Base-by-base conservation (phyloP, 768 basidiomycete genomes). In the Macrolepiota dolichaula region DNA sequence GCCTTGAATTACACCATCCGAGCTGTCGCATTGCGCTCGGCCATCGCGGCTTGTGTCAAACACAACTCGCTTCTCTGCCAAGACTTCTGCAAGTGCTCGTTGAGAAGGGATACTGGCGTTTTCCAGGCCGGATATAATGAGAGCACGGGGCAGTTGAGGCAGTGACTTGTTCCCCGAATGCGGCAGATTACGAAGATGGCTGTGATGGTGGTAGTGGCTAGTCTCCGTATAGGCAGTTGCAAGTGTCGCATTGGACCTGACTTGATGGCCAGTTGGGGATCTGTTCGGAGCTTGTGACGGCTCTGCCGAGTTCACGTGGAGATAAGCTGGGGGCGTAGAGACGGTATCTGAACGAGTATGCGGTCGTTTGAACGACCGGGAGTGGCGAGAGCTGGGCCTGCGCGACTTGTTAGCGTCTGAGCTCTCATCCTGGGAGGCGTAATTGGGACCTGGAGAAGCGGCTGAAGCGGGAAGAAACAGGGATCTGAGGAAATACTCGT, bases 101-200 rank as follows among this genome's bases (percentile, higher is more conserved):
- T 92, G 91, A 5, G 82, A 82, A 1, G 79, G 68, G 13, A 79
- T 59, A 51, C 72, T 76, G 1, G 85, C 79, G 67, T 85, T 72
- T 67, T 92, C 90, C n/a, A 93, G 78, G 0, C 88, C 88, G 2
- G 88, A 83, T 6, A 91, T 69, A 3, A 92, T 87, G 2, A 92
- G 72, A 2, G 83, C 89, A 52, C 78, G 76, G 1, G 91, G 88
- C 73, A 77, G 66, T 60, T 78, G 66, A 25, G 70, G 70, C 11
- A 72, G 66, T 36, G 77, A 71, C 60, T 77, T 74, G 27, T 76
- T 74, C 59, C 74, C 71, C 44, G 76, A 67, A 65, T 77, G 77
- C 3, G 60, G 64, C 9, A 68, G 40, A 53, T 56, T 55, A 57
- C 52, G 65, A 40, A 42, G 61, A 51, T 22, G 58, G 24, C 59